These are phyloP conservation scores for Aspergillus brunneoviolaceus DNA, from an alignment of 2,329 filamentous ascomycete genomes.

Conservation along the genomic window DNA sequence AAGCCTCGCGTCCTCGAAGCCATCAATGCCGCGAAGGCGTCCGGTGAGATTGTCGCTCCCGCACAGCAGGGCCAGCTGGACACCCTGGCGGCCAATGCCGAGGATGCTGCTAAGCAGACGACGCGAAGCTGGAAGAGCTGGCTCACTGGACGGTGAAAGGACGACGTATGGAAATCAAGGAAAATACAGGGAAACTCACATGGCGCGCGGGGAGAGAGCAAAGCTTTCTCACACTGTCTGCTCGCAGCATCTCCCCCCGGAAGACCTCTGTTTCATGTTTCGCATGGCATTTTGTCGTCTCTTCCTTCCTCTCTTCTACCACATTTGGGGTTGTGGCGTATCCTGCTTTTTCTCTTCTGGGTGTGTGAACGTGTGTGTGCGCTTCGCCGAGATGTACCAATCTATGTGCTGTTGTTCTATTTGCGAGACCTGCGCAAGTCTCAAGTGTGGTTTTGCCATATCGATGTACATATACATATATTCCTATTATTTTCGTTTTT, in stretches of 20 bases:
- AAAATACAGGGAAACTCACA: neutral
- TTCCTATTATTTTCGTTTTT: slow-evolving; percentile 1
- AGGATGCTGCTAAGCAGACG: slow-evolving; percentile 35
- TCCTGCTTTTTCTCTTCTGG: slow-evolving; percentile 18
- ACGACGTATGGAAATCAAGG: neutral
- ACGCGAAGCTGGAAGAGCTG: slow-evolving; percentile 42
- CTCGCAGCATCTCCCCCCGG: neutral
- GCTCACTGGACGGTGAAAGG: slow-evolving; percentile 37
- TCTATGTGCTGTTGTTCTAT: slow-evolving; percentile 2
- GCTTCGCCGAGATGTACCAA: neutral
- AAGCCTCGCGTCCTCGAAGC: slow-evolving; percentile 36
- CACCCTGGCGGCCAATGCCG: slow-evolving; percentile 37
- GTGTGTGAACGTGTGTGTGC: neutral
- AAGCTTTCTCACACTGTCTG: neutral
- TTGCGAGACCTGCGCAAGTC: slow-evolving; percentile 6
- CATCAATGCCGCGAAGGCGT: slow-evolving; percentile 36
- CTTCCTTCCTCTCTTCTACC: slow-evolving; percentile 19
- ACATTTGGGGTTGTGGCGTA: slow-evolving; percentile 33
- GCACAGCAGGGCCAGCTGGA: slow-evolving; percentile 32
- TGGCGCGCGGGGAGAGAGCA: neutral
- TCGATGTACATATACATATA: slow-evolving; percentile 33
- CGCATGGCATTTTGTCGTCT: slow-evolving; percentile 15
- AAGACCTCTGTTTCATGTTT: slow-evolving; percentile 1
- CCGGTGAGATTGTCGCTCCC: slow-evolving; percentile 22
- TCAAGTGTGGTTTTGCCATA: slow-evolving; percentile 23